A percentile compares a stretch with the other conserved stretches of the same genome.
These are phyloP conservation scores for Yamadazyma mexicana DNA, from an alignment of 1,139 yeast species.

Conservation along the genomic window DNA sequence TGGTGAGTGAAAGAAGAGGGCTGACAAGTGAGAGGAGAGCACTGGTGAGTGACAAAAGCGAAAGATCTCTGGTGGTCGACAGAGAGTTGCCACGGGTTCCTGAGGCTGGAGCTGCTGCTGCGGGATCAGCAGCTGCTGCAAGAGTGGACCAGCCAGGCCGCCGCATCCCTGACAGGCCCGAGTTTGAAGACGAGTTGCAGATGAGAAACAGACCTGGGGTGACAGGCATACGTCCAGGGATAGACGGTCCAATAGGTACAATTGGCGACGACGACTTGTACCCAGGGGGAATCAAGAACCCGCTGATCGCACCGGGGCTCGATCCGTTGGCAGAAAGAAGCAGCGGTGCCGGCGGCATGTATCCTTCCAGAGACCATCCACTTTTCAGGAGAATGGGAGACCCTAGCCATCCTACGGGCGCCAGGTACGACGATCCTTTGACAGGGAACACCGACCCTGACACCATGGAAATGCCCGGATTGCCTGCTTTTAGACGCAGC, in stretches of 20 bases:
- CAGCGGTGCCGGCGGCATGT: conserved; percentile 33
- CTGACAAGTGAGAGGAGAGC: not conserved
- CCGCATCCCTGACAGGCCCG: conserved; percentile 43
- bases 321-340: conserved; percentile 14
- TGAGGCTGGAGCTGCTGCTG: not conserved
- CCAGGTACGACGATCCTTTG: conserved; percentile 57
- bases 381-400: conserved; percentile 30
- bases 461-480: conserved; percentile 46
- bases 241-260: conserved; percentile 2
- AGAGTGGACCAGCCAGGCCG: no score
- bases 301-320: conserved; percentile 23
- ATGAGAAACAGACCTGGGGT: conserved; percentile 18
- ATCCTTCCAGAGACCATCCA: conserved; percentile 53
- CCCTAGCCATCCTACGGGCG: conserved; percentile 44
- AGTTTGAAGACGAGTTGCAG: conserved; percentile 59
- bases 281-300: conserved; percentile 46
- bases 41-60: conserved; percentile 1
- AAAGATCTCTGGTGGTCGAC: not conserved
- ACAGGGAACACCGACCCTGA: conserved; percentile 28
- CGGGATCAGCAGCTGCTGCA: conserved; percentile 8
- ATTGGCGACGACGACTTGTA: conserved; percentile 53
- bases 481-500: conserved; percentile 42
- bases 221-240: conserved; percentile 15
- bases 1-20: not conserved
- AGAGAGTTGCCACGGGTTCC: no score